phyloP scores from a whole-genome alignment of 768 basidiomycete genomes.

The Boletus barrowsii region DNA sequence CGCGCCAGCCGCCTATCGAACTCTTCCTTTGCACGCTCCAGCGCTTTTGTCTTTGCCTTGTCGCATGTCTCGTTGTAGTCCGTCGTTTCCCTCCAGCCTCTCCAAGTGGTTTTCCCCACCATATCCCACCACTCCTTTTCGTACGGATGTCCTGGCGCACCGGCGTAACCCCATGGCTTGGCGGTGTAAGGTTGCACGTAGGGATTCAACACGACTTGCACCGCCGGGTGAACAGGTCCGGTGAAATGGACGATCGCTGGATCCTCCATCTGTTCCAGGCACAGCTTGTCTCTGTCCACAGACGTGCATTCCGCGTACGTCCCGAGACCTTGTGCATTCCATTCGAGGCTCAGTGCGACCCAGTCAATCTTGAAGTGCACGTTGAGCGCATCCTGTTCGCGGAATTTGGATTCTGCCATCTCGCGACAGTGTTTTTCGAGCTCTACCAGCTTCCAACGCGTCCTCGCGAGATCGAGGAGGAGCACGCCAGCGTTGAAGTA shows the following conservation, averaged over 20 bases:
- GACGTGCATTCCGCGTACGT: conserved; percentile 43
- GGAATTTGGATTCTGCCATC: conserved; percentile 32
- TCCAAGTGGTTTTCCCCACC: conserved; percentile 44
- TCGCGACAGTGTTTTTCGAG: conserved; percentile 26
- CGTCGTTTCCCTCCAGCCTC: conserved; percentile 27
- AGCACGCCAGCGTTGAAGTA: conserved; percentile 61
- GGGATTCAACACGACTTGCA: conserved; percentile 46
- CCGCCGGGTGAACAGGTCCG: conserved; percentile 47
- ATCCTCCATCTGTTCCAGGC: conserved; percentile 36
- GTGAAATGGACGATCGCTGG: conserved; percentile 57
- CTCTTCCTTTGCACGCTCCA: conserved; percentile 6
- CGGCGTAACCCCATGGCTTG: conserved; percentile 58
- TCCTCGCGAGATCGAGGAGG: conserved; percentile 44
- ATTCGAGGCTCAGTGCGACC: conserved; percentile 39
- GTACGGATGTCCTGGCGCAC: conserved; percentile 51
- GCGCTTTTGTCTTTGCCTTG: conserved; percentile 7
- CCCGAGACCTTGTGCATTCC: conserved; percentile 59
- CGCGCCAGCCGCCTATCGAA: conserved; percentile 5
- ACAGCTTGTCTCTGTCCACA: conserved; percentile 34
- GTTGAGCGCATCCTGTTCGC: conserved; percentile 54
- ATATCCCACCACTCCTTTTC: conserved; percentile 45
- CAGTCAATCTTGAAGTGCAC: conserved; percentile 43
- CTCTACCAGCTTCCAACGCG: conserved; percentile 26
- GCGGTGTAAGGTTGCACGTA: conserved; percentile 51
- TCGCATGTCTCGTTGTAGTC: conserved; percentile 20